phyloP scores from a whole-genome alignment of 805 yeast species.

The Komagataella pseudopastoris region DNA sequence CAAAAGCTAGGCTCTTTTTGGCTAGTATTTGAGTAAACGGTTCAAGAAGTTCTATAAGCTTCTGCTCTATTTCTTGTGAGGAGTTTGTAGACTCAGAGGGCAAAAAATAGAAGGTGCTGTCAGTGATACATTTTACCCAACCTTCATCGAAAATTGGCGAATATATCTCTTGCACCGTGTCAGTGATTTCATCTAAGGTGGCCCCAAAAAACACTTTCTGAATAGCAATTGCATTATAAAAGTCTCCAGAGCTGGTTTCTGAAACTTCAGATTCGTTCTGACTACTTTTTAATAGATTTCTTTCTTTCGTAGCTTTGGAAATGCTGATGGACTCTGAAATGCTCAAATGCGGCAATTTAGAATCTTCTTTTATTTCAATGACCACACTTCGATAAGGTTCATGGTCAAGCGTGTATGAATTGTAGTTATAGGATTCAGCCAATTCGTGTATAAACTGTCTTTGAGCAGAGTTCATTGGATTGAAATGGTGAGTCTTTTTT shows the following conservation, averaged over 20 bases:
- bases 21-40: not conserved
- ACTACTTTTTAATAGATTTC: constrained; percentile 1
- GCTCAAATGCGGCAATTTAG: constrained; percentile 27
- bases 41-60: not conserved
- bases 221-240: constrained; percentile 41
- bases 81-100: not conserved
- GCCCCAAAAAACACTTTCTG: constrained; percentile 40
- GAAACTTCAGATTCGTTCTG: constrained; percentile 12
- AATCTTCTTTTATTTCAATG: constrained; percentile 23
- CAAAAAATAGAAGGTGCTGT: not conserved
- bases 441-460: constrained; percentile 60
- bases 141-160: not conserved
- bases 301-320: constrained; percentile 8
- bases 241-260: constrained; percentile 5
- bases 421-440: constrained; percentile 43
- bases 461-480: constrained; percentile 60
- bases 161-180: not conserved
- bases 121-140: not conserved
- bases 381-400: constrained; percentile 72
- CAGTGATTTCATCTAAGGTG: constrained; percentile 22
- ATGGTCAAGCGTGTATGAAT: constrained; percentile 64
- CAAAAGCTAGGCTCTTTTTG: not conserved
- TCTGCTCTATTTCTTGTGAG: not conserved
- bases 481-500: constrained; percentile 40
- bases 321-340: constrained; percentile 24